phyloP scores from a whole-genome alignment of 2,329 filamentous ascomycete genomes.

The Fusarium agapanthi region DNA sequence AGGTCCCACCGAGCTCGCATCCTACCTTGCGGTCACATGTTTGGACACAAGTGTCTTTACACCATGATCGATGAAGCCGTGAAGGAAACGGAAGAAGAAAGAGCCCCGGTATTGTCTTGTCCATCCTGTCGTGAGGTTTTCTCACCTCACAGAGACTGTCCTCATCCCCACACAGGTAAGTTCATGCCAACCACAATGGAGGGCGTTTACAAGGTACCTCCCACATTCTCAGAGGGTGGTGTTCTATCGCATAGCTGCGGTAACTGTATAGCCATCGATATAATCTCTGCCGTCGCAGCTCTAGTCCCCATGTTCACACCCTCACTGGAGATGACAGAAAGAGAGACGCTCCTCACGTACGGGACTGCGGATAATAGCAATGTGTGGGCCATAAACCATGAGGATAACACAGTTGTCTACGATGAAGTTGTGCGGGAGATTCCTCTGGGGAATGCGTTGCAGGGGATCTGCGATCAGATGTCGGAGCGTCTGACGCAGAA shows the following conservation, averaged over 20 bases:
- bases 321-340: neutral
- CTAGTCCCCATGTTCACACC: neutral
- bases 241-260: slow-evolving; percentile 6
- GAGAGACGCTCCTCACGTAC: neutral
- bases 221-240: neutral
- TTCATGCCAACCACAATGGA: slow-evolving; percentile 1
- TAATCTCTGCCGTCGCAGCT: neutral
- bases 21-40: slow-evolving; percentile 33
- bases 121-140: slow-evolving; percentile 7
- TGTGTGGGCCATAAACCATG: neutral
- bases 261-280: neutral
- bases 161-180: neutral
- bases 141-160: neutral
- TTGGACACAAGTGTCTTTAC: slow-evolving; percentile 13
- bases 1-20: slow-evolving; percentile 16
- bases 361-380: neutral
- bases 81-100: neutral
- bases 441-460: neutral
- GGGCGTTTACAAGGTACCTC: neutral
- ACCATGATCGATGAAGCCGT: neutral
- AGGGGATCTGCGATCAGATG: neutral
- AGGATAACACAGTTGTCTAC: too few relatives aligned
- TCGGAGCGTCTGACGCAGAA: neutral
- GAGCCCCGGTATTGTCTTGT: neutral
- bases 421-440: neutral